Evolutionary conservation across 2,329 filamentous ascomycete species (phyloP).

Genomic region (Shiraia sp.): DNA sequence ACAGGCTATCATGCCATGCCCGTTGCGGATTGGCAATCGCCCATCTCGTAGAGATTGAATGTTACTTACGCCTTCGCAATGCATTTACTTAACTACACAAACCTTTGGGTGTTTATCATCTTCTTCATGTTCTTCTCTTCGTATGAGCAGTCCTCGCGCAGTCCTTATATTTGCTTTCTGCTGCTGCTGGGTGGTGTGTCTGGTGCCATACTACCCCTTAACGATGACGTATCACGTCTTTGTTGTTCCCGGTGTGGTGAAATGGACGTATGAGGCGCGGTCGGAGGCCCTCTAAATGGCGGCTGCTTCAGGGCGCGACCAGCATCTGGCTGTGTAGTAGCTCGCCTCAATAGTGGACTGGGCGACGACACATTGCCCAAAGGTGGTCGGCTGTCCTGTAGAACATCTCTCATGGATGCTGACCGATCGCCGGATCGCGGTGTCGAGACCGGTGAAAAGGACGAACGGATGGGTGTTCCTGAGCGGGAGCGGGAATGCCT

Average conservation of each 20-base stretch:
- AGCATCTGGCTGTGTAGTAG: constrained; percentile 32
- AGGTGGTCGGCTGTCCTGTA: constrained; percentile 7
- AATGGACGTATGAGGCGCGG: constrained; percentile 24
- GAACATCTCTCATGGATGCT: constrained; percentile 20
- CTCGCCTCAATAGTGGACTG: constrained; percentile 40
- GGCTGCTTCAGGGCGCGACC: constrained; percentile 21
- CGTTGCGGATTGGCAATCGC: constrained; percentile 3
- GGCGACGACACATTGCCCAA: constrained; percentile 25
- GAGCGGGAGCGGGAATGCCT: constrained; percentile 22
- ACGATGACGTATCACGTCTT: constrained; percentile 3
- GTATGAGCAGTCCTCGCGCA: neutral
- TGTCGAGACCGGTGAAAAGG: constrained; percentile 15
- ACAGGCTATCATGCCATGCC: constrained; percentile 3
- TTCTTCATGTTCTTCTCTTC: neutral
- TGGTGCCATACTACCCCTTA: constrained; percentile 19
- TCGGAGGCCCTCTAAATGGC: constrained; percentile 24
- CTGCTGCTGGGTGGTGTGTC: constrained; percentile 35
- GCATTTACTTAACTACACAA: neutral
- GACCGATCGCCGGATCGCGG: constrained; percentile 9
- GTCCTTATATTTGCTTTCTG: constrained; percentile 9
- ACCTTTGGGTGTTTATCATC: neutral
- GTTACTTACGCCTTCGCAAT: neutral
- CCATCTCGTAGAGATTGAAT: constrained; percentile 9
- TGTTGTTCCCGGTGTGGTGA: constrained; percentile 16
- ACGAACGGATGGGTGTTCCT: constrained; percentile 14